Evolutionary conservation across 2,329 filamentous ascomycete species (phyloP), one percentile per base, ranked within the genome.

Genomic region (Sporothrix globosa): DNA sequence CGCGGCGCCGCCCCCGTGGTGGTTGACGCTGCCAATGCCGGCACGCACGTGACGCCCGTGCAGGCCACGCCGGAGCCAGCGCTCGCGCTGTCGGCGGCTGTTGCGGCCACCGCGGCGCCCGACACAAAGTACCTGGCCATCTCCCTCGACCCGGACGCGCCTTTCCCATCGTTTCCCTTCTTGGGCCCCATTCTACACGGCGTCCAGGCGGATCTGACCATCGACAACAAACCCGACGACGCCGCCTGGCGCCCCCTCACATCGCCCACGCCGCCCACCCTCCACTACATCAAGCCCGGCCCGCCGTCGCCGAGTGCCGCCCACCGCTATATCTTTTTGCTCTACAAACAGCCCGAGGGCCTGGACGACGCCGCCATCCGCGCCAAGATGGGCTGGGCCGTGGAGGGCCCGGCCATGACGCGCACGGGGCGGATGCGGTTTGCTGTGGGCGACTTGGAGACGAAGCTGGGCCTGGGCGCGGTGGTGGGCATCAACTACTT

Each of bases 161-260:
- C 84, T 0, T 82, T 81, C 72, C 79, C 78, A 0, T 81, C 79
- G 14, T 79, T 81, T 67, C 73, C 74, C 34, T 72, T 82, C 39
- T 76, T 85, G 0, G 79, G 82, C 5, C 84, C 84, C 1, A 78
- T 84, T 44, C 74, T 85, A 68, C 84, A 86, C 76, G 84, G 82
- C 78, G 75, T 84, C 63, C 82, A 84, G 72, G 79, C 80, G 0
- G 80, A 80, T 50, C 74, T 83, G 68, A 73, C 74, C 4, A 11
- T 21, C n/a, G 30, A 27, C n/a, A 41, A 53, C 13, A 60, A 9
- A 21, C 27, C 11, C 39, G 44, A n/a, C 6, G 68, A 52, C 34
- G 34, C 34, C 34, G 34, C 34, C 69, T 74, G 48, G 71, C 70
- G 4, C 39, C 71, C 41, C 14, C 72, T 71, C 39, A 66, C n/a